Conservation (phyloP, 495 filamentous ascomycete species). For the Neurospora sp. region DNA sequence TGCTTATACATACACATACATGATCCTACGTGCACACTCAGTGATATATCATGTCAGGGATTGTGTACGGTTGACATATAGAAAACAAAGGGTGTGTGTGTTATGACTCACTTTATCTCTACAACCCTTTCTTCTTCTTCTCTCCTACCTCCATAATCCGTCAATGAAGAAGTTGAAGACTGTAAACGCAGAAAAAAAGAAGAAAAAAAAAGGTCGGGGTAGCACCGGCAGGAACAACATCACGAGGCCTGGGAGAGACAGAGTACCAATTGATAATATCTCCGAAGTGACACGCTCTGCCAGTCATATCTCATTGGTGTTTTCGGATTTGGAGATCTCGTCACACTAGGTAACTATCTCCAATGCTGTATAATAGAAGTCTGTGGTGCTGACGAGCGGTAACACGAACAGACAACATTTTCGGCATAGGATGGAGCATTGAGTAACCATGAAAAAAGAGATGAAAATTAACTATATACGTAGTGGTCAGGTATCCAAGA, state of each 20-base stretch:
- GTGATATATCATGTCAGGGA: too few species aligned
- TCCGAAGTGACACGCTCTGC: neutral
- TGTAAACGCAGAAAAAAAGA: neutral
- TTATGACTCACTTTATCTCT: neutral
- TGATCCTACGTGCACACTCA: too few species aligned
- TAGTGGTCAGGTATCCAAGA: neutral
- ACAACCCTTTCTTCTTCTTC: neutral
- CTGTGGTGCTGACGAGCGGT: neutral
- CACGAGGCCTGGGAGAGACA: neutral
- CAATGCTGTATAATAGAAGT: too few species aligned
- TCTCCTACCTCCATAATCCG: neutral
- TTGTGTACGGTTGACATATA: too few species aligned
- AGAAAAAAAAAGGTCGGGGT: neutral
- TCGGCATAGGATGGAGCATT: neutral
- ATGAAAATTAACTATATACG: neutral
- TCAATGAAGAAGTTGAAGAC: neutral
- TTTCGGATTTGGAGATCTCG: neutral
- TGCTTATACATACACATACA: too few species aligned
- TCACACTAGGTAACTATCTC: too few species aligned
- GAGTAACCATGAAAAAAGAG: neutral
- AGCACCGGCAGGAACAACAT: neutral
- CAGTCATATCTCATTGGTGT: neutral
- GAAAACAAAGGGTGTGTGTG: too few species aligned
- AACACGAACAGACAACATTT: neutral
- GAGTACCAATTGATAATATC: neutral